Conservation (phyloP, 345 rosid genomes). For the Conringia planisiliqua region DNA sequence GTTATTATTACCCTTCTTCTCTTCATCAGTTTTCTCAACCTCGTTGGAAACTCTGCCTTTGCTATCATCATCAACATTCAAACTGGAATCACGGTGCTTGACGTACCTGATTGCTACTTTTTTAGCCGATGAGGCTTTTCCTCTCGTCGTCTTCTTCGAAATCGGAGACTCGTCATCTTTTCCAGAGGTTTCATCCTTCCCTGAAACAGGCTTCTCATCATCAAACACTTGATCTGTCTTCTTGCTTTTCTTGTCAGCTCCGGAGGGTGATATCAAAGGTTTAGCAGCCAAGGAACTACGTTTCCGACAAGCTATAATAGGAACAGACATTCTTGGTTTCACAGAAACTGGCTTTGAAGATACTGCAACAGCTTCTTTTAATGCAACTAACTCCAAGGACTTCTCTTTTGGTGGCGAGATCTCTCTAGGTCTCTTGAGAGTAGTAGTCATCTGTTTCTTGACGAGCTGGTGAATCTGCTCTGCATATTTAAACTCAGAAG, state of each 20-base stretch:
- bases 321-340: conserved; percentile 35
- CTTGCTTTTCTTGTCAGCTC: conserved; percentile 19
- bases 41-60: not conserved
- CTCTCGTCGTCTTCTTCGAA: conserved; percentile 30
- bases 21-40: not conserved
- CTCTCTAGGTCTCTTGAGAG: not conserved
- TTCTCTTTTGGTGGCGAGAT: conserved; percentile 11
- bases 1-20: conserved; percentile 8
- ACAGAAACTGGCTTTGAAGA: not conserved
- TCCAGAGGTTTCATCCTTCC: conserved; percentile 24
- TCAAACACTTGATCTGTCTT: not conserved
- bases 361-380: not conserved
- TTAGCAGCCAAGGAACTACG: conserved; percentile 44
- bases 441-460: conserved; percentile 33
- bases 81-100: not conserved
- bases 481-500: conserved; percentile 42
- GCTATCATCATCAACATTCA: not conserved
- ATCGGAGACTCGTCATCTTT: conserved; percentile 16
- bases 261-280: not conserved
- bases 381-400: not conserved
- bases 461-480: conserved; percentile 42
- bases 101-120: not conserved
- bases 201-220: conserved; percentile 30
- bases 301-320: conserved; percentile 42
- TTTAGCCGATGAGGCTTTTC: conserved; percentile 7